Percentiles rank a stretch among this genome's conserved stretches.
Conservation (phyloP, 2,329 filamentous ascomycete genomes). For the Anthostomella pinea region DNA sequence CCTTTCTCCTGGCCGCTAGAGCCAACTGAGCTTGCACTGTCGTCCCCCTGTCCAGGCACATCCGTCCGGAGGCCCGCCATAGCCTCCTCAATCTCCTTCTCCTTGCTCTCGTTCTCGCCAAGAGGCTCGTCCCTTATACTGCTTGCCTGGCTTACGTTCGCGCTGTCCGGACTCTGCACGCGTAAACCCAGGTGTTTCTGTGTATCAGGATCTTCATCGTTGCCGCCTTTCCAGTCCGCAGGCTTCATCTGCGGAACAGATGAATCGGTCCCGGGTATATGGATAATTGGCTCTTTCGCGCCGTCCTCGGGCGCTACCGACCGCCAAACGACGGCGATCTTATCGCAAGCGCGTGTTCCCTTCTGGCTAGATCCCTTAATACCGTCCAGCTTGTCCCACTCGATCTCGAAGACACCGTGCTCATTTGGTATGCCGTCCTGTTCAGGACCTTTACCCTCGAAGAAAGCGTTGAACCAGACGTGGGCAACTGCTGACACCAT, state of each 20-base stretch:
- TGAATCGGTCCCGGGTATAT: slow-evolving; percentile 63
- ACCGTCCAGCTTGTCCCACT: slow-evolving; percentile 76
- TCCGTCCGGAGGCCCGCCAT: slow-evolving; percentile 19
- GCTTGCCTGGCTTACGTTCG: slow-evolving; percentile 68
- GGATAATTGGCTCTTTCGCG: slow-evolving; percentile 43
- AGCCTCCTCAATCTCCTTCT: slow-evolving; percentile 21
- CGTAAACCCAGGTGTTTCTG: slow-evolving; percentile 68
- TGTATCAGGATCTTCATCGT: slow-evolving; percentile 43
- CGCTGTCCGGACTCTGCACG: slow-evolving; percentile 61
- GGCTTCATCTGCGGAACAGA: slow-evolving; percentile 67
- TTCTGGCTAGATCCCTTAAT: slow-evolving; percentile 87
- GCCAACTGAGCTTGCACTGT: not conserved
- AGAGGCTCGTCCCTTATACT: slow-evolving; percentile 52
- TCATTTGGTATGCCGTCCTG: slow-evolving; percentile 62
- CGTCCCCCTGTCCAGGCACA: slow-evolving; percentile 6
- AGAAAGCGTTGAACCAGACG: slow-evolving; percentile 95
- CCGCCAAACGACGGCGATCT: slow-evolving; percentile 82
- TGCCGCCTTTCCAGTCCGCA: slow-evolving; percentile 71
- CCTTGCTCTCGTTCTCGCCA: slow-evolving; percentile 13
- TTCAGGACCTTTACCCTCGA: slow-evolving; percentile 78
- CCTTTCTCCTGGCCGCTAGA: slow-evolving; percentile 3
- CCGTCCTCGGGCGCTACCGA: slow-evolving; percentile 31
- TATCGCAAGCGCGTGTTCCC: slow-evolving; percentile 78
- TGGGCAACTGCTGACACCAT: slow-evolving; percentile 93
- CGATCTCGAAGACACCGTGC: slow-evolving; percentile 60